Evolutionary conservation across 139 green algal genomes (phyloP).

Genomic region (Haematococcus lacustris): DNA sequence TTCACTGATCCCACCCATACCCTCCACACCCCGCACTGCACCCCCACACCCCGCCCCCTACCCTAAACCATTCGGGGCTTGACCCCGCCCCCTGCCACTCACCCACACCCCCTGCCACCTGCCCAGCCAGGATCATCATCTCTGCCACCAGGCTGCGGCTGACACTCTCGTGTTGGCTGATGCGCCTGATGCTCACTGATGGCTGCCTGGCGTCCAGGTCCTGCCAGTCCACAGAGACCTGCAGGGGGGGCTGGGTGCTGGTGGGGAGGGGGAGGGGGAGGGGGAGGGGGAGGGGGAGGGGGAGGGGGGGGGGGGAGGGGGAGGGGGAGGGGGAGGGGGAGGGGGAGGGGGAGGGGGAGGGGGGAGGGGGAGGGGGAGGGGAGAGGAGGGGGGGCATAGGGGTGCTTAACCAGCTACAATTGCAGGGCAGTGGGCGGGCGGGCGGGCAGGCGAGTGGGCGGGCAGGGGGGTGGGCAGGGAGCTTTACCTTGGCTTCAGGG

Average conservation of each 20-base stretch:
- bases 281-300: no score
- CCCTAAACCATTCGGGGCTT: no score
- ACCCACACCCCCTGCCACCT: constrained; percentile 48
- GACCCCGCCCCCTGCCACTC: no score
- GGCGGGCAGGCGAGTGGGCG: no score
- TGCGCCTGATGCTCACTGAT: constrained; percentile 11
- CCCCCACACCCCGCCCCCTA: no score
- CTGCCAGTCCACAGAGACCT: background rate
- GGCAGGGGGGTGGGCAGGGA: background rate
- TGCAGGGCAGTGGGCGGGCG: no score
- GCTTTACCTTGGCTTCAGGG: background rate
- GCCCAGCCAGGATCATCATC: constrained; percentile 81
- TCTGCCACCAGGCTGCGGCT: constrained; percentile 59
- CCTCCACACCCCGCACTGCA: no score
- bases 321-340: no score
- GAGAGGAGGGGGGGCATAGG: background rate
- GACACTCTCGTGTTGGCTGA: constrained; percentile 25
- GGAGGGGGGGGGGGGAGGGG: no score
- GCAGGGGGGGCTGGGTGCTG: background rate
- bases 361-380: background rate
- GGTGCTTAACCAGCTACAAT: no score
- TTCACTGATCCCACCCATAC: no score
- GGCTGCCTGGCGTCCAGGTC: constrained; percentile 16
- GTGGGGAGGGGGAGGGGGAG: background rate
- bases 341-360: background rate